A percentile compares a stretch with the other conserved stretches of the same genome.
phyloP scores from a whole-genome alignment of 1,284 basidiomycete genomes.

The Austroboletus novae-zelandiae region DNA sequence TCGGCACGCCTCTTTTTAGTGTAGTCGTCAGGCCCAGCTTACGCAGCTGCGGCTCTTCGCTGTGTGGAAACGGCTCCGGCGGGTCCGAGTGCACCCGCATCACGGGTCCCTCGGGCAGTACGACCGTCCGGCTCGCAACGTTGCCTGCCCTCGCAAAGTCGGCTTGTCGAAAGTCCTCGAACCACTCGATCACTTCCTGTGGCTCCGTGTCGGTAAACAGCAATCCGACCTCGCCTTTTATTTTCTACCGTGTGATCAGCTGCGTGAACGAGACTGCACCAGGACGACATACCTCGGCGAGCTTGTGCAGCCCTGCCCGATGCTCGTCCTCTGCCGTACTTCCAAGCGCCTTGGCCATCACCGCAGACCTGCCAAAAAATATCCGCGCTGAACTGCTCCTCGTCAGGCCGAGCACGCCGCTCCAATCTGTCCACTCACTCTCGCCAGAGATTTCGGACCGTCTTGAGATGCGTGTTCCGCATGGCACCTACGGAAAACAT shows the following conservation, averaged over 20 bases:
- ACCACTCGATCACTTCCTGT: conserved; percentile 92
- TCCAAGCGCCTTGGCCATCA: conserved; percentile 97
- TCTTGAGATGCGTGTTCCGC: conserved; percentile 93
- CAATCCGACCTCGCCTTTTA: conserved; percentile 91
- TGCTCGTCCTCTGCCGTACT: conserved; percentile 87
- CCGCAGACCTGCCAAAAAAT: conserved; percentile 90
- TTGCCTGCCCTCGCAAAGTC: conserved; percentile 94
- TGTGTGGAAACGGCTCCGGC: conserved; percentile 89
- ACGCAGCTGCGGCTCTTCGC: conserved; percentile 94
- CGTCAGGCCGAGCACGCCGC: conserved; percentile 7
- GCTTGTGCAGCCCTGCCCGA: conserved; percentile 72
- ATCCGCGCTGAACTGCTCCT: conserved; percentile 74
- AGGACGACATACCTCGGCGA: conserved; percentile 65
- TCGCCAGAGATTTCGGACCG: conserved; percentile 92
- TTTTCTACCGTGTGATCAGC: conserved; percentile 53
- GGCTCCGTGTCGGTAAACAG: conserved; percentile 90
- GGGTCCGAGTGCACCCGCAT: conserved; percentile 72
- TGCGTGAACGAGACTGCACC: conserved; percentile 1
- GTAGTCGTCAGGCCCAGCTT: conserved; percentile 87
- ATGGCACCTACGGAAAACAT: conserved; percentile 93
- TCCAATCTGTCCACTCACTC: conserved; percentile 53
- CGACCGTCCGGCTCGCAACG: conserved; percentile 70
- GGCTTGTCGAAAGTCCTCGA: conserved; percentile 83
- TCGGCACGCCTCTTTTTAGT: conserved; percentile 87
- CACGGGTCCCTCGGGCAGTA: conserved; percentile 73